Percentiles rank a stretch among this genome's conserved stretches.
Evolutionary conservation across 73 alveolate genomes (phyloP).

Genomic region (Breviolum minutum): DNA sequence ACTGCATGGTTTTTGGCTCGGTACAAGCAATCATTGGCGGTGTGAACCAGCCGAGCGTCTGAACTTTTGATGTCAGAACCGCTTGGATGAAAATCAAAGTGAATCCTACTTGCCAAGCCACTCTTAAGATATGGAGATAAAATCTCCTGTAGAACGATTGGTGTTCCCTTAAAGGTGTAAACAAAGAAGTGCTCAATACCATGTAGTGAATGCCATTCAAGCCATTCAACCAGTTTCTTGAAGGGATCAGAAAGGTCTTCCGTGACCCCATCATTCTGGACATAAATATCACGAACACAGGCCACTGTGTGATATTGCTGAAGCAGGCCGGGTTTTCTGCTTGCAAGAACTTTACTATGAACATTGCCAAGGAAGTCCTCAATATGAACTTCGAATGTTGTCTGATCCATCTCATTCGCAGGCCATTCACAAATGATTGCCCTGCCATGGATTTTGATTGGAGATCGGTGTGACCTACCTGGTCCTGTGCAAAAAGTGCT

Average conservation of each 20-base stretch:
- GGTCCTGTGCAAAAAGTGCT: neutral
- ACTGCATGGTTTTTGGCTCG: slow-evolving; percentile 2
- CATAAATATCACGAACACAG: neutral
- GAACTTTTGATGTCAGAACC: neutral
- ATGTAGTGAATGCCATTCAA: neutral
- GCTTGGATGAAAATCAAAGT: neutral
- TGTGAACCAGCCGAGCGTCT: neutral
- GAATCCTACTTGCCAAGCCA: slow-evolving; percentile 11
- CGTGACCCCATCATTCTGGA: neutral
- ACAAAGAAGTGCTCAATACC: neutral
- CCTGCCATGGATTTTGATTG: neutral
- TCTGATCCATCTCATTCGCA: neutral
- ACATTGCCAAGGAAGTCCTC: neutral
- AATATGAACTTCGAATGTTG: neutral
- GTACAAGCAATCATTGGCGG: neutral
- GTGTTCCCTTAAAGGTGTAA: neutral
- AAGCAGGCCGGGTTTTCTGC: neutral
- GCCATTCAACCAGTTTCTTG: neutral
- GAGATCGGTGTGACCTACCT: neutral
- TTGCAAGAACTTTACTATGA: neutral
- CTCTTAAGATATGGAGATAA: neutral
- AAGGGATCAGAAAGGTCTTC: neutral
- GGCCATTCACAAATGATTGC: neutral
- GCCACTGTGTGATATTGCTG: neutral
- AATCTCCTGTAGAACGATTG: neutral